Base-by-base conservation (phyloP, 371 early-diverging fungal genomes). In the Apophysomyces elegans region DNA sequence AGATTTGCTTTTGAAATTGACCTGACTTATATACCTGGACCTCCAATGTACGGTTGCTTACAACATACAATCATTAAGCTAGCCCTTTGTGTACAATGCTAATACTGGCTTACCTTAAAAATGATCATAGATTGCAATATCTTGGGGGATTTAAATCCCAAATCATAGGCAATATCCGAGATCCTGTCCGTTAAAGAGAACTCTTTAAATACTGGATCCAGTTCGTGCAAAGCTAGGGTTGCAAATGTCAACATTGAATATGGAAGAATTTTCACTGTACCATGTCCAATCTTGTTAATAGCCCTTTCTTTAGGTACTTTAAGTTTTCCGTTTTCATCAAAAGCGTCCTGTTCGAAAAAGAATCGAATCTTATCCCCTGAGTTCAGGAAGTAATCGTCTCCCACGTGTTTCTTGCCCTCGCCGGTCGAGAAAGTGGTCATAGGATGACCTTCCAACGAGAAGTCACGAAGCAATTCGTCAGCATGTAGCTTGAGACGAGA, bases 231-330 rank as follows among this genome's bases (percentile, higher is more conserved):
- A 9, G 85, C 90, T 90, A 13, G 45, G 38, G 7, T 41, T 4
- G 6, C 13, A 26, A n/a, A 60, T 12, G 21, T 46, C 14, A 35
- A 60, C 16, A 36, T 14, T 12, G 7, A 63, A 7, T 50, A 1
- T 26, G 7, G 21, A 6, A 8, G n/a, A 16, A 11, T 5, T 39
- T 5, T 4, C 12, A 21, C 16, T 58, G 43, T 79, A 91, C 92
- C 95, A 72, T 97, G 97, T 0, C 96, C 96, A 66, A 96, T 94
- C 71, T 97, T 97, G 82, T 96, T 96, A 68, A 97, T 88, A 13
- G 95, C 87, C 2, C 80, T 68, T 41, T 78, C 76, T 63, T 89
- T 82, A 13, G 82, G 80, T 21, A 89, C 88, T 3, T 75, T 72
- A 13, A 95, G 72, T 9, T 84, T 69, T 11, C 91, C 91, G 14